Conservation (phyloP, 305 asterid species). For the Vinca major region DNA sequence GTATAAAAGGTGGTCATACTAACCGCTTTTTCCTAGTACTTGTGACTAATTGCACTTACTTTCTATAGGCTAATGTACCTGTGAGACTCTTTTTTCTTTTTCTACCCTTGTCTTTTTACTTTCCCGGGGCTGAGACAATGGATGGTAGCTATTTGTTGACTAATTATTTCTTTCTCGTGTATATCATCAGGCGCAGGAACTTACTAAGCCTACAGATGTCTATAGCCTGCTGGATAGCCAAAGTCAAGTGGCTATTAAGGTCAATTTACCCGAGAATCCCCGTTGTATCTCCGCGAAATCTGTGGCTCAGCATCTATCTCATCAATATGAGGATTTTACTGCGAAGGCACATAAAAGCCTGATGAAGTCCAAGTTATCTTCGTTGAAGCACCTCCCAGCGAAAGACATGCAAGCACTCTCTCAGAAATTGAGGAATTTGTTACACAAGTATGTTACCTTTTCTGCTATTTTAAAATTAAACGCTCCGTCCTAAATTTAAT, state of each 20-base stretch:
- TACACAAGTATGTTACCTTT: constrained; percentile 46
- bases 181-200: constrained; percentile 54
- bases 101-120: too few species aligned
- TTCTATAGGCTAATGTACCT: too few species aligned
- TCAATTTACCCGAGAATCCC: constrained; percentile 22
- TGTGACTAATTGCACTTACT: too few species aligned
- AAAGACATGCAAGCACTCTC: constrained; percentile 42
- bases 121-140: neutral
- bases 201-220: constrained; percentile 41
- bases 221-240: constrained; percentile 36
- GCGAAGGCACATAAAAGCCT: constrained; percentile 17
- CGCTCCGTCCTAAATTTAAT: too few species aligned
- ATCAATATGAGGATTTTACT: constrained; percentile 18
- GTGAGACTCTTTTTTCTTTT: too few species aligned
- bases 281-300: constrained; percentile 25
- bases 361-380: constrained; percentile 3
- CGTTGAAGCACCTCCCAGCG: constrained; percentile 20
- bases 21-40: too few species aligned
- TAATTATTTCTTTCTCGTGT: constrained; percentile 5
- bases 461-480: too few species aligned
- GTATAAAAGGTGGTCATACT: too few species aligned
- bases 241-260: constrained; percentile 21
- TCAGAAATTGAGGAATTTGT: constrained; percentile 44
- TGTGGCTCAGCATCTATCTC: constrained; percentile 25
- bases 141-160: neutral